Base-by-base conservation (phyloP, 495 filamentous ascomycete species). In the Tuber microsphaerosporum region DNA sequence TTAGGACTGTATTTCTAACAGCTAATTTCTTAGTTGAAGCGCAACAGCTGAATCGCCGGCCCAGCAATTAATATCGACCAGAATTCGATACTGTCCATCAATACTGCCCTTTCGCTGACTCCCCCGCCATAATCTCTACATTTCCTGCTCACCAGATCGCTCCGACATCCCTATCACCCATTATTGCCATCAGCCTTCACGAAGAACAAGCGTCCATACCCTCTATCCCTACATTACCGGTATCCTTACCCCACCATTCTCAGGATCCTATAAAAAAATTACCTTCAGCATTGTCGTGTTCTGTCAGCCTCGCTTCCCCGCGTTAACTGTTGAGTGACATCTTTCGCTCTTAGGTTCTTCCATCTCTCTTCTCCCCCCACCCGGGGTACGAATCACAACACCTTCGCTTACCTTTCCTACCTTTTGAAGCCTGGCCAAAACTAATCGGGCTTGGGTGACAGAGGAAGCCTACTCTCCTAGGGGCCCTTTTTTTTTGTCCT, bases 401-500 rank as follows among this genome's bases (percentile, higher is more conserved):
- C 14, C 51, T 31, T 31, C 51, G 51, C 51, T 61, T 31, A 61
- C 31, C 51, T 10, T 61, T 61, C 26, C 51, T 31, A 31, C n/a
- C 51, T 31, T 61, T 56, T 61, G 14, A 61, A 61, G 12, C 51
- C 9, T 61, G 22, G 12, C n/a, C n/a, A 61, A 61, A 61, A 26
- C n/a, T 61, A 16, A 4, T n/a, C 51, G n/a, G 51, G 31, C 26
- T n/a, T 61, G 51, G 10, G 51, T 61, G 51, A 61, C 51, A 22
- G 51, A n/a, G 0, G n/a, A 61, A 61, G 51, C 51, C 51, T 31
- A 12, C 22, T 31, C 41, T 75, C 26, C 2, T 26, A 26, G 22
- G 70, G 70, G n/a, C 41, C 65, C 70, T 31, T 42, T 46, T 78
- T 17, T 56, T 56, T 48, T 48, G n/a, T 61, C n/a, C 69, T 77